Evolutionary conservation across 2,329 filamentous ascomycete genomes (phyloP), one percentile per base, ranked within the genome.

Genomic region (Fusarium devonianum): DNA sequence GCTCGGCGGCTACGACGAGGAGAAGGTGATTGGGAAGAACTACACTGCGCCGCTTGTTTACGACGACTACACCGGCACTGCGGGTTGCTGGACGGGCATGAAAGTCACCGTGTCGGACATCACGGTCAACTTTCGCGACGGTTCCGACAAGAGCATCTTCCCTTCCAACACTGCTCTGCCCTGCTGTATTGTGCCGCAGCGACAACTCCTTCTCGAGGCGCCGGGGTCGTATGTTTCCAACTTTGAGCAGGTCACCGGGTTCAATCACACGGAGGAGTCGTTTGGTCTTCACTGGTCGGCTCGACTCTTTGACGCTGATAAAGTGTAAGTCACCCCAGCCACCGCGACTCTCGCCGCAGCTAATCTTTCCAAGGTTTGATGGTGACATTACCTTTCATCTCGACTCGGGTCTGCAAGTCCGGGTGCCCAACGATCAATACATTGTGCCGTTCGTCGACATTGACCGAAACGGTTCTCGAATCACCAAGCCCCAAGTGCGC

Each of bases 1-100:
- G 0, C 36, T 71, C 0, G 69, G 69, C 1, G 71, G 69, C 1
- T 73, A 70, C 26, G 69, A 72, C 32, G 37, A 62, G 36, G 61
- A 67, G n/a, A 71, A 71, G 45, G 59, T 63, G 2, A 49, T 58
- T 5, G 69, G 67, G 0, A 33, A 29, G 1, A 69, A 70, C 17
- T 62, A 63, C 32, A 70, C 69, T 1, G 62, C 67, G 1, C 53
- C 55, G 2, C 49, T 66, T 14, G 33, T 45, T 3, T 57, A 53
- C 16, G 37, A 34, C 1, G 48, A 62, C 29, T 64, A 51, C 6
- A 53, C 47, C 12, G 53, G 46, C 11, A n/a, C 30, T 0, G 18
- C 30, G 0, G 60, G 62, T 0, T 66, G 60, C 3, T 63, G 53
- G 45, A 64, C 62, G 3, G 56, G 62, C 0, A 63, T 64, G 56